These are phyloP conservation scores for Sisymbrium irio DNA, from an alignment of 345 rosid genomes.

Conservation along the genomic window DNA sequence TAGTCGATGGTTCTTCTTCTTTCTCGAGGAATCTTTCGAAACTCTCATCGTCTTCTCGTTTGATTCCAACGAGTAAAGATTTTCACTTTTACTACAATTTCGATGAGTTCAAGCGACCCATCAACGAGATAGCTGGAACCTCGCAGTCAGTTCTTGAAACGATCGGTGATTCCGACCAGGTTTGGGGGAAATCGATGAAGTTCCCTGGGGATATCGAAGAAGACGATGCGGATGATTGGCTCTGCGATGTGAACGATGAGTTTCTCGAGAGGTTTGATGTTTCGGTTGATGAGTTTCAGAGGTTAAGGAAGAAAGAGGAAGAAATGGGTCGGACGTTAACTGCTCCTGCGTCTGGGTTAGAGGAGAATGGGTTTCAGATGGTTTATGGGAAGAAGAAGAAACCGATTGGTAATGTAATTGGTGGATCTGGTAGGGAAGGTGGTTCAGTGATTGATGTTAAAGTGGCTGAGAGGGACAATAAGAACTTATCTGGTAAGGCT, in stretches of 20 bases:
- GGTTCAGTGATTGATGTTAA: conserved; percentile 41
- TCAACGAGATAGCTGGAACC: conserved; percentile 38
- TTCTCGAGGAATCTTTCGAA: conserved; percentile 49
- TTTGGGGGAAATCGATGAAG: conserved; percentile 32
- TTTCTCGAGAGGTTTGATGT: conserved; percentile 61
- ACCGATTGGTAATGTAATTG: conserved; percentile 11
- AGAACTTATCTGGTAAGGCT: conserved; percentile 45
- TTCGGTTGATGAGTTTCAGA: conserved; percentile 54
- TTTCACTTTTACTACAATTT: conserved; percentile 86
- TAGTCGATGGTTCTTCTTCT: conserved; percentile 44
- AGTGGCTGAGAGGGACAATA: conserved; percentile 50
- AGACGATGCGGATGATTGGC: conserved; percentile 73
- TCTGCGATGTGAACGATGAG: conserved; percentile 66
- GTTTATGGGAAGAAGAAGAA: conserved; percentile 73
- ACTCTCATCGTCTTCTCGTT: conserved; percentile 58
- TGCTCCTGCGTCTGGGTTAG: conserved; percentile 6
- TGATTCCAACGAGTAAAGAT: conserved; percentile 65
- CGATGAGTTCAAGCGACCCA: conserved; percentile 63
- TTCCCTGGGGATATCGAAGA: conserved; percentile 48
- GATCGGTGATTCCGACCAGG: conserved; percentile 47
- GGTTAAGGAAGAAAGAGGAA: conserved; percentile 45
- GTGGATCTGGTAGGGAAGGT: conserved; percentile 18
- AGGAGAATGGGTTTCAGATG: conserved; percentile 61
- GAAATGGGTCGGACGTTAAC: conserved; percentile 36
- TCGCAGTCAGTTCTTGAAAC: conserved; percentile 57